These are phyloP conservation scores for Xylaria sp. DNA, from an alignment of 2,329 filamentous ascomycete species.

Conservation along the genomic window DNA sequence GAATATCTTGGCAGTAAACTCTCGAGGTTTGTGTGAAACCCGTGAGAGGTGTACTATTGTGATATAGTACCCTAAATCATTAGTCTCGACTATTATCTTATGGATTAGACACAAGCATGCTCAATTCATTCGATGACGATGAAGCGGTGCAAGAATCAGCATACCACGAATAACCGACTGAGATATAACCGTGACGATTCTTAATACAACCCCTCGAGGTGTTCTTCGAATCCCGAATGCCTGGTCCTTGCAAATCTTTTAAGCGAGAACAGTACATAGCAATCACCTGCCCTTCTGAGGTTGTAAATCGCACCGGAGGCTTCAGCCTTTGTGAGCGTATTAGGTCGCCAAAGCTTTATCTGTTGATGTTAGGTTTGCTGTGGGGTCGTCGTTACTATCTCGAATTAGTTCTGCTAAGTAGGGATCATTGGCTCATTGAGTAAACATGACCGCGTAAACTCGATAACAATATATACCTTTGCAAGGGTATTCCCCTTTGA, in stretches of 20 bases:
- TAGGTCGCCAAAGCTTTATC: neutral
- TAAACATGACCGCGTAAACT: neutral
- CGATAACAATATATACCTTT: slow-evolving; percentile 12
- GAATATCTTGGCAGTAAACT: neutral
- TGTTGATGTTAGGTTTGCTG: neutral
- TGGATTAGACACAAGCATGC: slow-evolving; percentile 9
- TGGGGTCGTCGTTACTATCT: neutral
- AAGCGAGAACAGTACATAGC: slow-evolving; percentile 19
- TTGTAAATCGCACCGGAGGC: slow-evolving; percentile 1
- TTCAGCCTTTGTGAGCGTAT: neutral
- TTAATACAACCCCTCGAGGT: slow-evolving; percentile 7
- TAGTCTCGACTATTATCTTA: slow-evolving; percentile 1
- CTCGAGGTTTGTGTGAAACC: neutral
- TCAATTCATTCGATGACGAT: neutral
- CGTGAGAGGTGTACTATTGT: neutral
- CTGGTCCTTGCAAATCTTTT: slow-evolving; percentile 2
- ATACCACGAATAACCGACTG: slow-evolving; percentile 9
- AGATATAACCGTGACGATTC: slow-evolving; percentile 3
- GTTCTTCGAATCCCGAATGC: neutral
- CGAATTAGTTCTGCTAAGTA: neutral
- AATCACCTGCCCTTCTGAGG: slow-evolving; percentile 18
- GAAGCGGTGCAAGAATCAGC: slow-evolving; percentile 6
- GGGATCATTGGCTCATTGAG: neutral
- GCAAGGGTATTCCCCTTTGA: neutral
- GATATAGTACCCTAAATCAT: neutral